Base-by-base conservation (phyloP, 148 eudicot genomes). In the Selenicereus undatus region DNA sequence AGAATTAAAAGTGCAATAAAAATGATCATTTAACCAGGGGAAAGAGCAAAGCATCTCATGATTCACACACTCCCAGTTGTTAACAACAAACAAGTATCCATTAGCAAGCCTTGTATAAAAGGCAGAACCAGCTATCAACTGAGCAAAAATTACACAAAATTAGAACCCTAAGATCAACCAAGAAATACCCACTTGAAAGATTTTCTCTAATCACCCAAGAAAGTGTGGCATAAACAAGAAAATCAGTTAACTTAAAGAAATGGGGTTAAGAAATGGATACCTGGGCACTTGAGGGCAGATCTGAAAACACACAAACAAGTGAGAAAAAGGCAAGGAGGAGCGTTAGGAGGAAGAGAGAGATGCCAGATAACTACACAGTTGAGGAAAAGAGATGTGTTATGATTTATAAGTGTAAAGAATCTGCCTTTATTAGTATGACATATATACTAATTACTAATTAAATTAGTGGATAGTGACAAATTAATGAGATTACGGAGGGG, bases 271-370 rank as follows among this genome's bases (percentile, higher is more conserved):
- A 75, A 52, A 77, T 42, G 18, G 69, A 16, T 52, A 83, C 85
- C 85, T 83, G 78, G 71, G 74, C 0, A 22, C 6, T n/a, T n/a
- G 18, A 2, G 76, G 51, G 85, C 43, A 83, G 82, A 83, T 83
- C 85, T 83, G 85, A 76, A 79, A 75, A 20, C 68, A 81, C 58
- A 52, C 17, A 50, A 62, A 52, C 42, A 70, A 68, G 76, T 29
- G 51, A 66, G 75, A 66, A 75, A 83, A 65, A 66, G 35, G n/a
- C 42, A 73, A 43, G 18, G 6, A 71, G 22, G 72, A 74, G 75
- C 4, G 0, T 75, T 27, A 42, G 10, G 58, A 17, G 43, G 27
- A 39, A 43, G 52, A 48, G 13, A 48, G 13, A 78, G 39, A 70
- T 8, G 11, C 6, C 32, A 79, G 82, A 70, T 65, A 66, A 68